These are phyloP conservation scores for Russula brevipes DNA, from an alignment of 768 basidiomycete species.

Conservation along the genomic window DNA sequence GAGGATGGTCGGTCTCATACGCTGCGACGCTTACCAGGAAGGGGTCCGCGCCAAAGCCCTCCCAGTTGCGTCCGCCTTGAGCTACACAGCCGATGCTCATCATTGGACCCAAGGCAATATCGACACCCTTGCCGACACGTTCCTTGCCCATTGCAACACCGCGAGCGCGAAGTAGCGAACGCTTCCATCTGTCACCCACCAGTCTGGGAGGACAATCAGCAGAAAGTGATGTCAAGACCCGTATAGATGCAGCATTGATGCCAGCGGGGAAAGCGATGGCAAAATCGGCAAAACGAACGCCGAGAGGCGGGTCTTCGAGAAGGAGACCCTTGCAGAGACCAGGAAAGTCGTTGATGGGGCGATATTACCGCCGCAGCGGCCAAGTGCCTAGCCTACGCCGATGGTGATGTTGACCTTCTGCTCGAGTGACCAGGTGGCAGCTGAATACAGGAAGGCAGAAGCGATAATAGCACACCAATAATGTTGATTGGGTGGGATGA, in stretches of 20 bases:
- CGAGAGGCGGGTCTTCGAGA: conserved; percentile 72
- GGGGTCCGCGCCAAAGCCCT: conserved; percentile 92
- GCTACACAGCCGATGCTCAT: conserved; percentile 82
- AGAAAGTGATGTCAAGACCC: conserved; percentile 28
- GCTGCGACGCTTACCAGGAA: conserved; percentile 73
- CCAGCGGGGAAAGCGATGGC: conserved; percentile 81
- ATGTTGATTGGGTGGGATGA: neutral
- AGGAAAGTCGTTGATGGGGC: conserved; percentile 51
- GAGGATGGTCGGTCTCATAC: conserved; percentile 77
- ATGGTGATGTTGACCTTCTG: conserved; percentile 26
- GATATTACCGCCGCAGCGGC: conserved; percentile 67
- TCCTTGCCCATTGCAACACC: conserved; percentile 79
- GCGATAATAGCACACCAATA: neutral
- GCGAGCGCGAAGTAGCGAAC: conserved; percentile 67
- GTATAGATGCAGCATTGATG: conserved; percentile 78
- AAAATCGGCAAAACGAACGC: conserved; percentile 69
- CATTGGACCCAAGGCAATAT: conserved; percentile 74
- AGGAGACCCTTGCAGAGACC: too few relatives aligned
- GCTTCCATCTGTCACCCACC: conserved; percentile 33
- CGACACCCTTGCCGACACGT: conserved; percentile 76
- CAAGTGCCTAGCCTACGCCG: conserved; percentile 49
- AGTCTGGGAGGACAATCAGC: conserved; percentile 27
- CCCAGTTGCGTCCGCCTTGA: conserved; percentile 85
- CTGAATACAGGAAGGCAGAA: neutral
- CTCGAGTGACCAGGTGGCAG: conserved; percentile 20